Evolutionary conservation across 2,329 filamentous ascomycete genomes (phyloP).

Genomic region (Dendrostoma leiphaemia): DNA sequence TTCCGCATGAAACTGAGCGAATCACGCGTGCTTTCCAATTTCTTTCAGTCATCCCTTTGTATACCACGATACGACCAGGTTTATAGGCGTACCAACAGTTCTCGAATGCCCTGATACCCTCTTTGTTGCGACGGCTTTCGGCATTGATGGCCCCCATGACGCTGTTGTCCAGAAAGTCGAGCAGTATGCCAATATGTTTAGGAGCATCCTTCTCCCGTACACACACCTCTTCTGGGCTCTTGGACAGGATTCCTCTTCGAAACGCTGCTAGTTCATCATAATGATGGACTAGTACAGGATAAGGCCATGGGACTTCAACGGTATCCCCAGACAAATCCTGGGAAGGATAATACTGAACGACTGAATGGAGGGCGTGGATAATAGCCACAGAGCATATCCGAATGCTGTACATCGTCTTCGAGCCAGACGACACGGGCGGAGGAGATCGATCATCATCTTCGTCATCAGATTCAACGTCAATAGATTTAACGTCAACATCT

Average conservation of each 20-base stretch:
- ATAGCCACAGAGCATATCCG: conserved; percentile 23
- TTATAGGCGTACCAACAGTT: conserved; percentile 20
- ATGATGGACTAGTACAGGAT: conserved; percentile 26
- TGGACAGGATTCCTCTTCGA: not conserved
- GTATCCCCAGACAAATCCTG: conserved; percentile 22
- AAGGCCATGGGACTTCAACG: conserved; percentile 23
- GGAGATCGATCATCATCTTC: too few species aligned
- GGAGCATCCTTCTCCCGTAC: conserved; percentile 13
- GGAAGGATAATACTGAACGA: conserved; percentile 27
- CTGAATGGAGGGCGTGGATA: conserved; percentile 24
- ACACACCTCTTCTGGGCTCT: conserved; percentile 17
- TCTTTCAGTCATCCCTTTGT: fast-evolving
- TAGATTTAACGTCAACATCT: too few species aligned
- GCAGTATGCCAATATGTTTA: conserved; percentile 19
- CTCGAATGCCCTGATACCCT: conserved; percentile 21
- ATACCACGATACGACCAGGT: conserved; percentile 17
- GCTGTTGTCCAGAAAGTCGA: conserved; percentile 23
- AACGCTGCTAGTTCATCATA: conserved; percentile 24
- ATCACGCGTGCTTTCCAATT: not conserved
- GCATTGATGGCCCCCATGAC: conserved; percentile 22
- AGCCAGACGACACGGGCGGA: too few species aligned
- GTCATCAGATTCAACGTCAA: too few species aligned
- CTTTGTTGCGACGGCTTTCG: conserved; percentile 22
- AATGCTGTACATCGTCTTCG: conserved; percentile 19
- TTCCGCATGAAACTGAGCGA: not conserved